Percentiles rank a stretch among this genome's conserved stretches.
Evolutionary conservation across 2,329 filamentous ascomycete genomes (phyloP).

Genomic region (Myriosclerotinia scirpicola): DNA sequence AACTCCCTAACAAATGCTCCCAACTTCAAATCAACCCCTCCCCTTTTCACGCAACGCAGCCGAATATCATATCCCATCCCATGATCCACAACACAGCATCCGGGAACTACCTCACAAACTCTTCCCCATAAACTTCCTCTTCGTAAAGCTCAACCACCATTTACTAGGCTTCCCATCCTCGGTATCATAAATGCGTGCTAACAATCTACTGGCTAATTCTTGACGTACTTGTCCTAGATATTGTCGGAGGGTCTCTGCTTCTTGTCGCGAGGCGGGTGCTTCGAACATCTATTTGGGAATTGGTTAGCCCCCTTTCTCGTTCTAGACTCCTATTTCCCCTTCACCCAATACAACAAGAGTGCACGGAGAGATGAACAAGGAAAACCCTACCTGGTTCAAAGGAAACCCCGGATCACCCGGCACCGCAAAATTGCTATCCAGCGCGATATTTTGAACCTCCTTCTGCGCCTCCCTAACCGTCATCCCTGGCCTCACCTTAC

Average conservation of each 20-base stretch:
- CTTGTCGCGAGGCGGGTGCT: slow-evolving; percentile 79
- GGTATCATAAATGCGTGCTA: slow-evolving; percentile 84
- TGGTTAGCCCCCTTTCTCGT: neutral
- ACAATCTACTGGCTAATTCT: slow-evolving; percentile 78
- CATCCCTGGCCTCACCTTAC: slow-evolving; percentile 79
- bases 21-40: neutral
- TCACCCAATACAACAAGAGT: neutral
- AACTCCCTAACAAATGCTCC: slow-evolving; percentile 19
- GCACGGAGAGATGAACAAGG: neutral
- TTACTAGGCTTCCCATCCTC: slow-evolving; percentile 62
- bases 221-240: slow-evolving; percentile 93
- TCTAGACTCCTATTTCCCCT: neutral
- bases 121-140: slow-evolving; percentile 99
- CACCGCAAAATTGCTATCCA: slow-evolving; percentile 90
- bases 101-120: slow-evolving; percentile 53
- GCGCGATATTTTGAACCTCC: slow-evolving; percentile 84
- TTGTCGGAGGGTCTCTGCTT: slow-evolving; percentile 83
- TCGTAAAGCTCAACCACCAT: slow-evolving; percentile 99
- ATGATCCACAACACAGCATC: slow-evolving; percentile 22
- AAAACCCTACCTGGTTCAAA: slow-evolving; percentile 72
- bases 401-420: slow-evolving; percentile 93
- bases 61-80: neutral
- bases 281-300: slow-evolving; percentile 71
- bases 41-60: neutral
- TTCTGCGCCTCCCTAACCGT: slow-evolving; percentile 60